Percentiles rank a stretch among this genome's conserved stretches.
Conservation (phyloP, 2,329 filamentous ascomycete genomes). For the Endoconidiophora laricicola region DNA sequence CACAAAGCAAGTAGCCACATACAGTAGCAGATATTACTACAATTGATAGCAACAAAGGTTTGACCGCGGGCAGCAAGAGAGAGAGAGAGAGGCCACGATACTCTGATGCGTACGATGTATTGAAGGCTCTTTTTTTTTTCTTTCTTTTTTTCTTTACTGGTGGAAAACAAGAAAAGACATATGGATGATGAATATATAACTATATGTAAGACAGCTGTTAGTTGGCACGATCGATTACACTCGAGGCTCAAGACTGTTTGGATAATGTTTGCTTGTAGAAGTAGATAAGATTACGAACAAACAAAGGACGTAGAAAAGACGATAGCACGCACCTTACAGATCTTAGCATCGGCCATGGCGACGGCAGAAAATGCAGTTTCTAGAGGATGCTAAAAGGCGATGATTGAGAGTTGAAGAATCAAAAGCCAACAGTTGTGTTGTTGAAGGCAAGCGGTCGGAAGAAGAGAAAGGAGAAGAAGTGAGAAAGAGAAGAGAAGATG, state of each 20-base stretch:
- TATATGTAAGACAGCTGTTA: background rate
- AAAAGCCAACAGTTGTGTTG: background rate
- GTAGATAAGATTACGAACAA: background rate
- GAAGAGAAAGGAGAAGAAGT: background rate
- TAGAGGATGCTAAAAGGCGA: background rate
- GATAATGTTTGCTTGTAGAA: background rate
- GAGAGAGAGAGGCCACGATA: no score
- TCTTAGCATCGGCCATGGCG: slow-evolving; percentile 11
- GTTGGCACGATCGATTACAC: no score
- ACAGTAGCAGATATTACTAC: no score
- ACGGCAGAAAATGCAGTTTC: background rate
- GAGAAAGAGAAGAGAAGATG: background rate
- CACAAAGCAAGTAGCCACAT: no score
- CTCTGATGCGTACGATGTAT: no score
- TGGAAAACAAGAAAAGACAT: no score
- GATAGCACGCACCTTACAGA: slow-evolving; percentile 7
- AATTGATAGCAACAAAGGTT: no score
- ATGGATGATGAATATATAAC: background rate
- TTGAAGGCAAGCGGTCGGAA: background rate
- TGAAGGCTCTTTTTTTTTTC: no score
- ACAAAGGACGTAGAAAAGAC: background rate
- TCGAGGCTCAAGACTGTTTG: background rate
- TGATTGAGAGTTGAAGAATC: background rate
- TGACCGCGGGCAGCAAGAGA: no score
- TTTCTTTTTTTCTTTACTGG: no score